A percentile compares a stretch with the other conserved stretches of the same genome.
Conservation (phyloP, 1,284 basidiomycete species). For the Ceratobasidium theobromae region DNA sequence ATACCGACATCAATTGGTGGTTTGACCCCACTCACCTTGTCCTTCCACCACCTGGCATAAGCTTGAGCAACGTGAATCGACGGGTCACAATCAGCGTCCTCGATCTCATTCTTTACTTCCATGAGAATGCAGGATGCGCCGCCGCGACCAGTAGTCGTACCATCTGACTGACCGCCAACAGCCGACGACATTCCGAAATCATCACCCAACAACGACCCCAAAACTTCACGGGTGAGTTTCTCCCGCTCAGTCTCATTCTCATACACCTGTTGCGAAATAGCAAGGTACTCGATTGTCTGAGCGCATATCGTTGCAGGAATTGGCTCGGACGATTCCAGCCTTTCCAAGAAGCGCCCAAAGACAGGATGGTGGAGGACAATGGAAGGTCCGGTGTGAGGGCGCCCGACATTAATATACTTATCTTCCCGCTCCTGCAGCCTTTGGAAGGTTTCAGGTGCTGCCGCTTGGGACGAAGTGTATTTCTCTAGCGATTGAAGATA, state of each 20-base stretch:
- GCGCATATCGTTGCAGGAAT: background rate
- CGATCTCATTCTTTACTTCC: slow-evolving; percentile 26
- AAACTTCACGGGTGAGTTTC: no score
- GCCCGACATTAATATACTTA: background rate
- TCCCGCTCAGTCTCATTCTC: background rate
- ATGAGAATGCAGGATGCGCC: background rate
- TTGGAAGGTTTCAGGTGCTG: no score
- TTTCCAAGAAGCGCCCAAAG: background rate
- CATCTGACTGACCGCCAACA: background rate
- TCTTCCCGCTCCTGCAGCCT: no score
- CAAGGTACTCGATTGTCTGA: no score
- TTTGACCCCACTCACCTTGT: background rate
- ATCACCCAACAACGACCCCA: background rate
- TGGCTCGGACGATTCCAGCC: background rate
- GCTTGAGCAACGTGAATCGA: slow-evolving; percentile 11
- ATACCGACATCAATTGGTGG: background rate
- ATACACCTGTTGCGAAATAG: background rate
- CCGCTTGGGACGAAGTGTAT: no score
- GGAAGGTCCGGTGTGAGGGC: background rate
- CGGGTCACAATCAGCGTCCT: slow-evolving; percentile 2
- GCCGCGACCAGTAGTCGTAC: background rate
- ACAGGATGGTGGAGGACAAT: background rate
- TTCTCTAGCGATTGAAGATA: no score
- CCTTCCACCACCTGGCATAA: background rate
- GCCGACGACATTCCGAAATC: background rate